A percentile compares a stretch with the other conserved stretches of the same genome.
These are phyloP conservation scores for Hsuehochloa calcarea DNA, from an alignment of 176 grass and related monocot genomes.

Conservation along the genomic window DNA sequence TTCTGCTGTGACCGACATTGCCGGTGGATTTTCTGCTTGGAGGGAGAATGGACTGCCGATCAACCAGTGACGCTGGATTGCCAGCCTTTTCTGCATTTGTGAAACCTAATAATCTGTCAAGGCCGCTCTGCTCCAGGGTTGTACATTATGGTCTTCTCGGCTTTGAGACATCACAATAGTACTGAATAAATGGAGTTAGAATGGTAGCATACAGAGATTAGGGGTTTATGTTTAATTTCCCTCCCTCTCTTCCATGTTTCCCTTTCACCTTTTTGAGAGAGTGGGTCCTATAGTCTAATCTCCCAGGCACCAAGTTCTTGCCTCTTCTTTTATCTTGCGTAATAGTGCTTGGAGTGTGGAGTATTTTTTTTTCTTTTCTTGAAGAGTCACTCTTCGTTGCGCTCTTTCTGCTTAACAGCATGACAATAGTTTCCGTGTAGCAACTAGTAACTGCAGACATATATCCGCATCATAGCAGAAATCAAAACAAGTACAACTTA, in stretches of 20 bases:
- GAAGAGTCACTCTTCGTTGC: no score
- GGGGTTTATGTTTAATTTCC: not conserved
- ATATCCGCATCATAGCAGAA: not conserved
- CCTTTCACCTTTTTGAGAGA: not conserved
- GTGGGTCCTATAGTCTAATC: no score
- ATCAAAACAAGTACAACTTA: not conserved
- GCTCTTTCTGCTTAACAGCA: not conserved
- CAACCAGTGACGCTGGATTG: slow-evolving; percentile 4
- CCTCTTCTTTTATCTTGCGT: no score
- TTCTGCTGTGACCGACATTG: slow-evolving; percentile 56
- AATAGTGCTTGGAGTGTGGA: no score
- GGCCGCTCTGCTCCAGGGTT: not conserved
- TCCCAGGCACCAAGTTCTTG: no score
- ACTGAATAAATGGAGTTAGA: not conserved
- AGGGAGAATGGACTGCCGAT: slow-evolving; percentile 54
- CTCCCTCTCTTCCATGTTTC: not conserved
- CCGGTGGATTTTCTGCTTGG: slow-evolving; percentile 74
- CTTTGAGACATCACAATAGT: not conserved
- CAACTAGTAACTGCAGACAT: not conserved
- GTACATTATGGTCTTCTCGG: not conserved
- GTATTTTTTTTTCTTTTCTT: no score
- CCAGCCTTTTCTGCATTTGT: not conserved
- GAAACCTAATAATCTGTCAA: not conserved
- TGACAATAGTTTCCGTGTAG: not conserved
- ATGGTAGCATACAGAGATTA: not conserved